Evolutionary conservation across 345 rosid genomes (phyloP), one percentile per base, ranked within the genome.

Genomic region (Lagerstroemia speciosa): DNA sequence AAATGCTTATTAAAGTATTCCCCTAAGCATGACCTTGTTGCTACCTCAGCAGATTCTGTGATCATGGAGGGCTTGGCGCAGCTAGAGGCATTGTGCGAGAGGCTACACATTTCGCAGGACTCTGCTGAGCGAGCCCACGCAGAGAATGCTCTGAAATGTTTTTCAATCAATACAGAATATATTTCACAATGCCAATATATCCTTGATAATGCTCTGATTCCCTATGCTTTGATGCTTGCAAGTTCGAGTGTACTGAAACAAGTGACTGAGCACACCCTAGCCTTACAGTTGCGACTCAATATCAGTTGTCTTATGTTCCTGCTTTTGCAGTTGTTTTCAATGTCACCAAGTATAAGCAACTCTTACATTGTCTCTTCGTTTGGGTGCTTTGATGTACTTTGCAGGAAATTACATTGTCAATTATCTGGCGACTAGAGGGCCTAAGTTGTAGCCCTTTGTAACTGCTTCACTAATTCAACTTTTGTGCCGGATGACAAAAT

Each of bases 191-290:
- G 99, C 71, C 99, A 92, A 74, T 95, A 80, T 86, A 95, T 95
- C 77, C 98, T 95, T 20, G 99, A 95, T 79, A 87, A 95, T 74
- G 93, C 99, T 31, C 74, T 89, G 79, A 92, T 90, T 76, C 98
- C 99, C 36, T 95, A 95, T 19, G 92, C 99, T 0, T 79, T 95
- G 78, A 95, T 95, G 99, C 98, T 95, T 19, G 99, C 99, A 61
- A 92, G 98, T 85, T 92, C 99, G 52, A 95, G 97, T 77, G 78
- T 94, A 78, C 65, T 94, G 71, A 91, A 89, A 83, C 99, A 91
- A 88, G 97, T 94, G 69, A 89, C 99, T 1, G 99, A 91, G 77
- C 98, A 91, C 73, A 88, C 86, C 71, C 95, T 94, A 53, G 83
- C 96, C 33, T 68, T 86, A 72, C 87, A 82, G 70, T 91, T 95